Conservation (phyloP, 1,284 basidiomycete genomes). For the Meripilus lineatus region DNA sequence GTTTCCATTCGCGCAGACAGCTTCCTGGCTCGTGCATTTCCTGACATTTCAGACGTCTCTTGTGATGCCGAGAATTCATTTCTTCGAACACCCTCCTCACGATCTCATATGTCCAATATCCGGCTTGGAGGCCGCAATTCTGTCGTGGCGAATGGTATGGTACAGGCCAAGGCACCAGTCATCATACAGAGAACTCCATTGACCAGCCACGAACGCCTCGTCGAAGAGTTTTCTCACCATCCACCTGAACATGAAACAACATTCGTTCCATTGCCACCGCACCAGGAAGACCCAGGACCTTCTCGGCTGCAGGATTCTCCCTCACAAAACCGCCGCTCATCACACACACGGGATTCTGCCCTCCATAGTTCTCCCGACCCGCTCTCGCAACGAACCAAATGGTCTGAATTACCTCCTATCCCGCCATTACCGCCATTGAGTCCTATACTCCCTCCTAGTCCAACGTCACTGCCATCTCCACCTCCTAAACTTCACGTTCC, state of each 20-base stretch:
- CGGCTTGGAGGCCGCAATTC: not conserved
- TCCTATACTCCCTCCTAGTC: slow-evolving; percentile 1
- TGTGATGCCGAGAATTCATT: slow-evolving; percentile 15
- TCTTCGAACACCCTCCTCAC: slow-evolving; percentile 15
- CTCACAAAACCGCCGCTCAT: no score
- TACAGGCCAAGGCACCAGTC: slow-evolving; percentile 1
- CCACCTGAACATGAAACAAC: no score
- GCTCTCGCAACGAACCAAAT: not conserved
- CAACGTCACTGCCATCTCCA: no score
- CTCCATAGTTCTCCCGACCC: slow-evolving; percentile 3
- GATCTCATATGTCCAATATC: slow-evolving; percentile 17
- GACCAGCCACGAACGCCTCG: slow-evolving; percentile 2
- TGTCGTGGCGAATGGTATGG: slow-evolving; percentile 2
- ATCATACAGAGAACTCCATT: not conserved
- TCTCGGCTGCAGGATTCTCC: no score
- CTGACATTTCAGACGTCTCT: slow-evolving; percentile 15
- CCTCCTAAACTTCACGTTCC: not conserved
- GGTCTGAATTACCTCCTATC: slow-evolving; percentile 1
- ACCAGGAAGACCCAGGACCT: not conserved
- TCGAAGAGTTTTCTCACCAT: not conserved
- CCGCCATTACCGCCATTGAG: not conserved
- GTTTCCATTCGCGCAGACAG: slow-evolving; percentile 19
- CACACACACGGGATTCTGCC: slow-evolving; percentile 15
- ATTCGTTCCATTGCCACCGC: not conserved
- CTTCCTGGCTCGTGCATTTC: slow-evolving; percentile 24